Conservation (phyloP, 2,329 filamentous ascomycete species). For the Ilyonectria destructans region DNA sequence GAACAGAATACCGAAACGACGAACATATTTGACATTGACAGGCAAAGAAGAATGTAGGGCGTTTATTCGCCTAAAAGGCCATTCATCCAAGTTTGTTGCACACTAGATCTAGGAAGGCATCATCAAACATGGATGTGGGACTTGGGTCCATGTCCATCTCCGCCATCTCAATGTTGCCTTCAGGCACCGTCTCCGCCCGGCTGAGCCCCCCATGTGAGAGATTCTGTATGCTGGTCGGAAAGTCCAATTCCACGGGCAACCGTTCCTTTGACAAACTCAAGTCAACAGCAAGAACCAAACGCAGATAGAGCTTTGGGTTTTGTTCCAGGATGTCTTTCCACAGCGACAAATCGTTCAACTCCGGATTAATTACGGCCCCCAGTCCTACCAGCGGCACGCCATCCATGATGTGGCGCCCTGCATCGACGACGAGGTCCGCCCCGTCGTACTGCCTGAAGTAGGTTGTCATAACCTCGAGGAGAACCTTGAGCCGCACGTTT, state of each 20-base stretch:
- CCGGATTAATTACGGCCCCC: background rate
- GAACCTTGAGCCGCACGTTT: background rate
- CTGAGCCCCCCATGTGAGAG: too few species aligned
- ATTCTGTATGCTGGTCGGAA: background rate
- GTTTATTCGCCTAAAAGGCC: too few species aligned
- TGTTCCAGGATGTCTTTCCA: constrained; percentile 23
- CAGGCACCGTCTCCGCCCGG: too few species aligned
- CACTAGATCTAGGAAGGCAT: background rate
- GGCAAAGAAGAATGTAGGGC: too few species aligned
- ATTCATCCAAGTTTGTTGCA: too few species aligned
- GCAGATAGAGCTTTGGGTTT: constrained; percentile 19
- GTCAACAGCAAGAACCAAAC: constrained; percentile 16
- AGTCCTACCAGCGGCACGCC: constrained; percentile 1
- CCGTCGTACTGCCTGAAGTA: constrained; percentile 9
- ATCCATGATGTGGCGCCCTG: constrained; percentile 14
- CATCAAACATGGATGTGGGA: background rate
- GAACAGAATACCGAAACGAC: too few species aligned
- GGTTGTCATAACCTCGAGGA: constrained; percentile 17
- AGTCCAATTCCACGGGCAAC: constrained; percentile 10
- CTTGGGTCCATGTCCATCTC: background rate
- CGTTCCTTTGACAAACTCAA: constrained; percentile 14
- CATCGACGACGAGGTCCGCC: constrained; percentile 9
- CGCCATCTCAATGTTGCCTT: too few species aligned
- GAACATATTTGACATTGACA: too few species aligned
- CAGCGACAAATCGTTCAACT: background rate